These are phyloP conservation scores for Lyophyllum decastes DNA, from an alignment of 768 basidiomycete genomes.

Conservation along the genomic window DNA sequence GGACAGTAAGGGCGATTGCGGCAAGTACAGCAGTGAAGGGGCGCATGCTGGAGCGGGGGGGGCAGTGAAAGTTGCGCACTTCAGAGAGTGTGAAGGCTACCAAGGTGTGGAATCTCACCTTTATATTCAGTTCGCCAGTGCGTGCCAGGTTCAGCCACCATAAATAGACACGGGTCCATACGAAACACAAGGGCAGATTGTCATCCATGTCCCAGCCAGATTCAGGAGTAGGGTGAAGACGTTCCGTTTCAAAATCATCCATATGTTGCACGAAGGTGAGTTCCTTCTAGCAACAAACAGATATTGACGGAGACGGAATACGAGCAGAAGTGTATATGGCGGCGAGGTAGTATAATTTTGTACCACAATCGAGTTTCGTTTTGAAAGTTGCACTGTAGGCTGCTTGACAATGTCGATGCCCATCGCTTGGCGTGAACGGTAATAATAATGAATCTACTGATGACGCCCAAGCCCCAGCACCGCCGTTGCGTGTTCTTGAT, in stretches of 20 bases:
- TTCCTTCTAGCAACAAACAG: not conserved
- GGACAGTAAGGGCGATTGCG: conserved; percentile 2
- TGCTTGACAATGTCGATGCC: not conserved
- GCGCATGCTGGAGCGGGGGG: not conserved
- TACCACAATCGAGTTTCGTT: not conserved
- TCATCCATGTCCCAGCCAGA: not conserved
- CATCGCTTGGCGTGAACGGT: not conserved
- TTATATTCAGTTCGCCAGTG: not conserved
- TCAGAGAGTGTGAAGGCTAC: not conserved
- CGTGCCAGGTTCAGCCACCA: not conserved
- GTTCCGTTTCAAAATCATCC: not conserved
- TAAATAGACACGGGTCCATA: not conserved
- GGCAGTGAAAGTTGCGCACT: not conserved
- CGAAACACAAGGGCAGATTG: not conserved
- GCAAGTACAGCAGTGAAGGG: conserved; percentile 6
- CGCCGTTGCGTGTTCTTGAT: no score
- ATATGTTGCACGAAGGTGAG: not conserved
- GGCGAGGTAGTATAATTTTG: not conserved
- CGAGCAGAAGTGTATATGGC: not conserved
- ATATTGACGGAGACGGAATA: not conserved
- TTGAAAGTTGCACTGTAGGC: not conserved
- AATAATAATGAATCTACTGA: not conserved
- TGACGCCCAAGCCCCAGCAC: not conserved
- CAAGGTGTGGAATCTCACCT: not conserved
- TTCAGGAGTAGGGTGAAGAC: not conserved